Evolutionary conservation across 225 moss, liverwort and hornwort genomes (phyloP).

Genomic region (Asterella californica): DNA sequence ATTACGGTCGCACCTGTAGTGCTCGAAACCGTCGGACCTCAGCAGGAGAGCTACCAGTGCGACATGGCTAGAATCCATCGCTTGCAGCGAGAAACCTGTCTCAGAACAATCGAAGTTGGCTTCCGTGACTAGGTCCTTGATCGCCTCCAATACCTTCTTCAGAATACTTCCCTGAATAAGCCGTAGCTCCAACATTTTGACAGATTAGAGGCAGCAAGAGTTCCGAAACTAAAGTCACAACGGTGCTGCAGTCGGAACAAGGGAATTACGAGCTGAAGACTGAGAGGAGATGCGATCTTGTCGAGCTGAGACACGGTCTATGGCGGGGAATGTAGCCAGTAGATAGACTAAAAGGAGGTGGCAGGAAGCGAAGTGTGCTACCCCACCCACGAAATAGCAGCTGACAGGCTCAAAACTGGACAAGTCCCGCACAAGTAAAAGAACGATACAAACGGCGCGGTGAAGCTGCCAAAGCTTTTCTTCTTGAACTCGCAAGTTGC

Average conservation of each 20-base stretch:
- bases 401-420: too few species aligned
- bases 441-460: too few species aligned
- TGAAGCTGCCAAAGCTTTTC: too few species aligned
- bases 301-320: too few species aligned
- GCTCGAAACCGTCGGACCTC: slow-evolving; percentile 70
- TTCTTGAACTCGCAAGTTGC: too few species aligned
- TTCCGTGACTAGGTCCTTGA: slow-evolving; percentile 78
- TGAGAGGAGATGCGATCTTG: too few species aligned
- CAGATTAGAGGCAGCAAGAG: background rate
- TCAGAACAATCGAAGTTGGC: slow-evolving; percentile 83
- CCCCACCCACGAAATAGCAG: too few species aligned
- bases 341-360: too few species aligned
- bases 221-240: background rate
- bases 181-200: slow-evolving; percentile 79
- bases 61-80: slow-evolving; percentile 82
- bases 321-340: too few species aligned
- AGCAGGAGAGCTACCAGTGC: slow-evolving; percentile 70
- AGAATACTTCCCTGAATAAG: slow-evolving; percentile 82
- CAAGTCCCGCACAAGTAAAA: too few species aligned
- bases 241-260: background rate
- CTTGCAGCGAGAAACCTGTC: slow-evolving; percentile 71
- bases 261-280: too few species aligned
- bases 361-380: too few species aligned
- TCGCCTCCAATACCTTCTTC: slow-evolving; percentile 81
- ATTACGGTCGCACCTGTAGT: slow-evolving; percentile 75